Evolutionary conservation across 163 green algal genomes (phyloP), one percentile per base, ranked within the genome.

Genomic region (Smithsoniella earleae): DNA sequence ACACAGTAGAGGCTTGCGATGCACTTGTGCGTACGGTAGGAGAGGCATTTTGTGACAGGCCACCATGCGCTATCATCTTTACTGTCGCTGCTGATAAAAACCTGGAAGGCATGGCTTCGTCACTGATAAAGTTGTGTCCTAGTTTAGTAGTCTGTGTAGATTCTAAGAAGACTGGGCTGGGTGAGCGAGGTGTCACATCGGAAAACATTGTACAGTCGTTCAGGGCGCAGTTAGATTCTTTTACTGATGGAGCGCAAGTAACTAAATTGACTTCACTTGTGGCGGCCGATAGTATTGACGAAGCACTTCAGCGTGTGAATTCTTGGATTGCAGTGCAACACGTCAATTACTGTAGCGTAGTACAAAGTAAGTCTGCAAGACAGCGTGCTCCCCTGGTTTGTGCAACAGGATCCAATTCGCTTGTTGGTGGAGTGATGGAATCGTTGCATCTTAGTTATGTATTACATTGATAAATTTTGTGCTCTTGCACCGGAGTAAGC

Each of bases 51-150:
- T 88, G 87, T n/a, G 33, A 46, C n/a, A 30, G 3, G 30, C 62
- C 5, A 2, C 86, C 86, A 0, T 36, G 94, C 58, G 87, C 82
- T 2, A 75, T 95, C 34, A 80, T 96, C 34, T 34, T 95, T 46
- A 88, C 83, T 10, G 92, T 93, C 85, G 90, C 89, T 0, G 82
- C 74, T 3, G 91, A 96, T 81, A 96, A 96, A 81, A 79, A 95
- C 63, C 76, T 79, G 49, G 52, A 45, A 52, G 63, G 62, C 34
- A 52, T 77, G 16, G 2, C 13, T 16, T 27, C n/a, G 1, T 54
- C 54, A 45, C 58, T 77, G 46, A 13, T 5, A n/a, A 38, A 33
- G 16, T 33, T 69, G 3, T 1, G 27, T 10, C 58, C 58, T 4
- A n/a, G 22, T 37, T 33, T 69, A 8, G 25, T 69, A n/a, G n/a